phyloP scores from a whole-genome alignment of 345 rosid species.

The Crucihimalaya himalaica region DNA sequence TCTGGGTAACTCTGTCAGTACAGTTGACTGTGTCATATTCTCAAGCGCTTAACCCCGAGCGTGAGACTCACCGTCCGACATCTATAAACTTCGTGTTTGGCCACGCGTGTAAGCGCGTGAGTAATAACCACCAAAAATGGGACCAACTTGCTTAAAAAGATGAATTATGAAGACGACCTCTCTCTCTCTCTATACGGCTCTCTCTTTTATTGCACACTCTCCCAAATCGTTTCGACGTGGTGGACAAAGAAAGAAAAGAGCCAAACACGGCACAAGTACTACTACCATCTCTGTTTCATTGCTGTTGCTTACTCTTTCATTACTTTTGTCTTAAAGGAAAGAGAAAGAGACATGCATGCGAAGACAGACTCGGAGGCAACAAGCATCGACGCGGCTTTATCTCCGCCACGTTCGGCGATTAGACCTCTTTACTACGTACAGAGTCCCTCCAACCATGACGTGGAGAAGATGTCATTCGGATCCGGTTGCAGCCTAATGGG shows the following conservation, averaged over 20 bases:
- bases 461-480: slow-evolving; percentile 92
- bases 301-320: slow-evolving; percentile 7
- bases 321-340: neutral
- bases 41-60: neutral
- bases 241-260: neutral
- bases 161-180: slow-evolving; percentile 12
- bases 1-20: slow-evolving; percentile 33
- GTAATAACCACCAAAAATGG: neutral
- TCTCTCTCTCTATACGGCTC: neutral
- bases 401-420: slow-evolving; percentile 49
- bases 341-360: slow-evolving; percentile 59
- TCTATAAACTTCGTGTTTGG: neutral
- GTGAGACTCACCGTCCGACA: neutral
- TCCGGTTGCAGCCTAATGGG: slow-evolving; percentile 72
- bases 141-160: slow-evolving; percentile 24
- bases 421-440: slow-evolving; percentile 88
- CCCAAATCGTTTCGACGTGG: slow-evolving; percentile 9
- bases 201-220: slow-evolving; percentile 35
- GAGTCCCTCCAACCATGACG: slow-evolving; percentile 95
- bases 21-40: slow-evolving; percentile 15
- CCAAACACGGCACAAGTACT: slow-evolving; percentile 2
- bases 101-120: slow-evolving; percentile 19
- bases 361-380: slow-evolving; percentile 94
- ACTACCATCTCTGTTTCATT: slow-evolving; percentile 27
- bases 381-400: slow-evolving; percentile 64